Percentiles rank a stretch among this genome's conserved stretches.
phyloP scores from a whole-genome alignment of 116 monocot genomes.

The Phalaenopsis hybrid region DNA sequence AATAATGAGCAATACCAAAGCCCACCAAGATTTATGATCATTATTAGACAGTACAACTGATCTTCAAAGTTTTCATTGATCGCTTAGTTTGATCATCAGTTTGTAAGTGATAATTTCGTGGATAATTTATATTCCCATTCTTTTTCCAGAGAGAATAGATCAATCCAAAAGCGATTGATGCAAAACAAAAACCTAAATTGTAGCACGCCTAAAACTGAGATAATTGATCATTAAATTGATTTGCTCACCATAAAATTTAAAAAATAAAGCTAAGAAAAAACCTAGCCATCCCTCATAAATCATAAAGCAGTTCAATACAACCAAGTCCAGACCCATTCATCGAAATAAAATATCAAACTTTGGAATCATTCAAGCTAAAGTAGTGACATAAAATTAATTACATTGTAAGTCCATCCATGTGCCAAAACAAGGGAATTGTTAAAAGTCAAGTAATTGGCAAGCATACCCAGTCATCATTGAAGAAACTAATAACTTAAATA shows the following conservation, averaged over 20 bases:
- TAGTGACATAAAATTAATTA: background rate
- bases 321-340: background rate
- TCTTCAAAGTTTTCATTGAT: no score
- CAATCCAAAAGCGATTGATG: no score
- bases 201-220: no score
- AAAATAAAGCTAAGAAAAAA: background rate
- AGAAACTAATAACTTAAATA: constrained; percentile 76
- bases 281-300: background rate
- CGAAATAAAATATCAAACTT: background rate
- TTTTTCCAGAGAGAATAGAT: no score
- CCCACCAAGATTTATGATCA: no score
- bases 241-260: background rate
- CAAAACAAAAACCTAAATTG: no score
- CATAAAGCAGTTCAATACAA: background rate
- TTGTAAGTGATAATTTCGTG: no score
- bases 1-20: no score
- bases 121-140: no score
- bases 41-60: no score
- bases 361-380: background rate
- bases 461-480: constrained; percentile 91
- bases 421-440: background rate
- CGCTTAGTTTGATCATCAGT: no score
- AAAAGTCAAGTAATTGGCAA: constrained; percentile 1
- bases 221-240: no score
- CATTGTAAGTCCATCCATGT: background rate